Evolutionary conservation across 2,329 filamentous ascomycete species (phyloP).

Genomic region (Botryotinia calthae): DNA sequence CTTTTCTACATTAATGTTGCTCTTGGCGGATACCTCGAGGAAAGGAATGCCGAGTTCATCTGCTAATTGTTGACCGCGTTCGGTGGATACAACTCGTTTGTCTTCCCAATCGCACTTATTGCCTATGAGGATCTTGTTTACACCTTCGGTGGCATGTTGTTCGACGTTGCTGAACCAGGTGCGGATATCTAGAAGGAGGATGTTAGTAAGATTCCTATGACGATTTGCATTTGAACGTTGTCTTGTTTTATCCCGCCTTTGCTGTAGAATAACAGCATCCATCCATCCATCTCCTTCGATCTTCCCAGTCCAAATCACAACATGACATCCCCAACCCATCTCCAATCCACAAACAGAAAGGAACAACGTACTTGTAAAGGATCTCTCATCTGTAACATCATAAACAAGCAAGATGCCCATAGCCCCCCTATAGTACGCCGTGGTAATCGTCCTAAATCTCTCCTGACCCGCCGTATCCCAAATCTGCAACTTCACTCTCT

Average conservation of each 20-base stretch:
- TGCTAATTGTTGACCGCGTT: constrained; percentile 88
- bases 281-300: not conserved
- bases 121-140: constrained; percentile 99
- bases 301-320: not conserved
- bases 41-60: constrained; percentile 97
- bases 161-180: constrained; percentile 99
- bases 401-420: constrained; percentile 98
- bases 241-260: not conserved
- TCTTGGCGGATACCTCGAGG: constrained; percentile 97
- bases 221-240: not conserved
- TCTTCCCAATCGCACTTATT: constrained; percentile 99
- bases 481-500: constrained; percentile 98
- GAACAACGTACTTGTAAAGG: constrained; percentile 77
- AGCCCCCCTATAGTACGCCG: constrained; percentile 95
- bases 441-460: constrained; percentile 97
- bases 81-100: constrained; percentile 90
- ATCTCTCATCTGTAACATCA: constrained; percentile 99
- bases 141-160: constrained; percentile 96
- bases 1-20: constrained; percentile 99
- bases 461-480: constrained; percentile 99
- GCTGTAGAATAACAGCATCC: not conserved
- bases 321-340: not conserved
- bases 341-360: constrained; percentile 1
- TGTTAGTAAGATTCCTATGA: not conserved
- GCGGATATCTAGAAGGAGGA: constrained; percentile 70